A percentile compares a stretch with the other conserved stretches of the same genome.
These are phyloP conservation scores for Ustilago crameri DNA, from an alignment of 1,284 basidiomycete species.

Conservation along the genomic window DNA sequence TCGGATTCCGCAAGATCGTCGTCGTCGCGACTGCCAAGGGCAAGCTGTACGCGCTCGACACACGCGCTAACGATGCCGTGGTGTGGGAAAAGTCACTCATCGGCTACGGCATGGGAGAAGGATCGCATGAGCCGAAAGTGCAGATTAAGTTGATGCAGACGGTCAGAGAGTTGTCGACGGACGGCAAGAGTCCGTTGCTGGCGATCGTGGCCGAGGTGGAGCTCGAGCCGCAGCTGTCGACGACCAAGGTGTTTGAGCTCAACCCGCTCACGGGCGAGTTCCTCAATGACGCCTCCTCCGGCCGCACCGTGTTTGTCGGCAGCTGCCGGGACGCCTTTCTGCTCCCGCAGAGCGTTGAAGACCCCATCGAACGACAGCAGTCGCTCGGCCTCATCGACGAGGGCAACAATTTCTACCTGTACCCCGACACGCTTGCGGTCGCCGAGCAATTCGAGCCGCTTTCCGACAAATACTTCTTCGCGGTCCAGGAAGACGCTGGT, in stretches of 20 bases:
- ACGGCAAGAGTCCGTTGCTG: constrained; percentile 52
- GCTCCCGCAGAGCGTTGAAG: constrained; percentile 46
- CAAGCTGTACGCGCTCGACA: constrained; percentile 85
- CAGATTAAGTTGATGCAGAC: constrained; percentile 56
- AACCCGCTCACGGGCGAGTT: constrained; percentile 64
- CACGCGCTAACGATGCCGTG: constrained; percentile 71
- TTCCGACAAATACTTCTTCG: constrained; percentile 41
- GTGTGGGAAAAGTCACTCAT: constrained; percentile 66
- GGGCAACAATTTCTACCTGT: constrained; percentile 65
- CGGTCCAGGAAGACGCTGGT: constrained; percentile 14
- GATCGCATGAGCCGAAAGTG: constrained; percentile 51
- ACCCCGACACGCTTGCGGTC: constrained; percentile 49
- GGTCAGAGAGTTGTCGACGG: constrained; percentile 54
- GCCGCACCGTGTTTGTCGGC: constrained; percentile 50
- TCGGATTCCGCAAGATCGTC: constrained; percentile 87
- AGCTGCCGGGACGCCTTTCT: constrained; percentile 52
- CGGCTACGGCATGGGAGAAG: constrained; percentile 63
- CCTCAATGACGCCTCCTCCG: constrained; percentile 37
- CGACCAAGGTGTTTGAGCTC: constrained; percentile 63
- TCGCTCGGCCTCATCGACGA: constrained; percentile 76
- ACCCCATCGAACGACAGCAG: constrained; percentile 67
- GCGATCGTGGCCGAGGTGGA: constrained; percentile 61
- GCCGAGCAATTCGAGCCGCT: constrained; percentile 41
- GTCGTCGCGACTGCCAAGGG: constrained; percentile 79
- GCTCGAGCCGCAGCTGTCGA: constrained; percentile 29